These are phyloP conservation scores for Trichosporon sp. DNA, from an alignment of 1,284 basidiomycete species.

Conservation along the genomic window DNA sequence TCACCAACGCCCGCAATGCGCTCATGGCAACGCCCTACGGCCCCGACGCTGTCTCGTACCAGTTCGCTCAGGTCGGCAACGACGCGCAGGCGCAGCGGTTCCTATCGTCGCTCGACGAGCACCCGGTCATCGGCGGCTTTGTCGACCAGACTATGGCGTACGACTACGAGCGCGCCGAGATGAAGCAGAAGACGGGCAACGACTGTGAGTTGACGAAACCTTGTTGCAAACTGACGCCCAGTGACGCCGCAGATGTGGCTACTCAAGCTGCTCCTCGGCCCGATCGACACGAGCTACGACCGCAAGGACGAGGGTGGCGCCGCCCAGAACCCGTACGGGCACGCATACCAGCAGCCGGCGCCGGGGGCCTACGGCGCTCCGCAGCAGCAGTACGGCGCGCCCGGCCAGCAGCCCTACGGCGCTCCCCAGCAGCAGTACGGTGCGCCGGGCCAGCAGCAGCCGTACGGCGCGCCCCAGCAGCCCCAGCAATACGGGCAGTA, in stretches of 20 bases:
- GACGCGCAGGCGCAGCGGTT: constrained; percentile 17
- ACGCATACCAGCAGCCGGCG: background rate
- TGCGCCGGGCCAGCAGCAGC: background rate
- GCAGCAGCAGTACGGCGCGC: background rate
- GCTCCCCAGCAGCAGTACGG: background rate
- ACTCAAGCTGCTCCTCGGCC: constrained; percentile 17
- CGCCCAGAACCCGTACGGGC: background rate
- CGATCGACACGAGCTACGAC: constrained; percentile 15
- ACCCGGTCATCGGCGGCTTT: constrained; percentile 18
- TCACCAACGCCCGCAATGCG: constrained; percentile 30
- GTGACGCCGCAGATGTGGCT: constrained; percentile 21
- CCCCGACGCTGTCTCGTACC: constrained; percentile 18
- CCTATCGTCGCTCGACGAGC: constrained; percentile 22
- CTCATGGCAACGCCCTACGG: constrained; percentile 33
- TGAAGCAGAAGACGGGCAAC: constrained; percentile 31
- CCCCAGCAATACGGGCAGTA: background rate
- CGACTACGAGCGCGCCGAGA: constrained; percentile 20
- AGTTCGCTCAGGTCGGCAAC: constrained; percentile 21
- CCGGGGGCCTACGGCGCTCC: background rate
- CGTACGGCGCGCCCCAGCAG: background rate
- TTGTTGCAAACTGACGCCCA: background rate
- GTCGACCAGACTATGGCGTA: constrained; percentile 23
- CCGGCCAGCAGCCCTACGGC: background rate
- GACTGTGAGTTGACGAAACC: constrained; percentile 20
- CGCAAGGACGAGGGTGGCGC: background rate